A percentile compares a stretch with the other conserved stretches of the same genome.
phyloP scores from a whole-genome alignment of 306 rosid species.

The Inga laurina region DNA sequence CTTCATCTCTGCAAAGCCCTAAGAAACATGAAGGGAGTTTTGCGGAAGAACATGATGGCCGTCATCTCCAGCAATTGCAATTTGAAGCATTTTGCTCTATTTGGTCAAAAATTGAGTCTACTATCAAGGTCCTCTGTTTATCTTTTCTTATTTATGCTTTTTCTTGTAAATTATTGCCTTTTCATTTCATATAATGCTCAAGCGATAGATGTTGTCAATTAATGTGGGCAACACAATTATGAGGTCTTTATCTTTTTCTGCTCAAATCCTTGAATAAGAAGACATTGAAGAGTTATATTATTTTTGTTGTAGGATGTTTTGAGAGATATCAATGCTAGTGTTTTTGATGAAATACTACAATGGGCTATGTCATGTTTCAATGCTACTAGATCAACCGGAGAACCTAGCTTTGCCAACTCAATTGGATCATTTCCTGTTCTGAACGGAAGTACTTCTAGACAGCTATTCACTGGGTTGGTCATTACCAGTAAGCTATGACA shows the following conservation, averaged over 20 bases:
- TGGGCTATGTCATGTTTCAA: conserved; percentile 73
- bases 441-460: conserved; percentile 42
- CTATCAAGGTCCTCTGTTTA: conserved; percentile 58
- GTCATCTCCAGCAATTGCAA: conserved; percentile 37
- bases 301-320: conserved; percentile 58
- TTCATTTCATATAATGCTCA: not conserved
- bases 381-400: conserved; percentile 46
- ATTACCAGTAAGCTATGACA: conserved; percentile 60
- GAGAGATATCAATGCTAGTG: conserved; percentile 58
- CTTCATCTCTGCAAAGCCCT: conserved; percentile 40
- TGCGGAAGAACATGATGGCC: conserved; percentile 35
- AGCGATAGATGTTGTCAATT: not conserved
- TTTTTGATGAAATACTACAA: conserved; percentile 57
- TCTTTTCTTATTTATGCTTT: not conserved
- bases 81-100: conserved; percentile 55
- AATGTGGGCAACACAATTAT: not conserved
- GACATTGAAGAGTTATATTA: conserved; percentile 1
- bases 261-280: conserved; percentile 5
- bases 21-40: conserved; percentile 40
- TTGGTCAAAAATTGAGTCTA: conserved; percentile 73
- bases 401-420: conserved; percentile 53
- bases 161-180: conserved; percentile 12
- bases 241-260: conserved; percentile 16
- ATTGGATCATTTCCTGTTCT: conserved; percentile 64
- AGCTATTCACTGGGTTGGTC: conserved; percentile 70